These are phyloP conservation scores for Globisporangium heterothallicum DNA, from an alignment of 352 stramenopile genomes.

Conservation along the genomic window DNA sequence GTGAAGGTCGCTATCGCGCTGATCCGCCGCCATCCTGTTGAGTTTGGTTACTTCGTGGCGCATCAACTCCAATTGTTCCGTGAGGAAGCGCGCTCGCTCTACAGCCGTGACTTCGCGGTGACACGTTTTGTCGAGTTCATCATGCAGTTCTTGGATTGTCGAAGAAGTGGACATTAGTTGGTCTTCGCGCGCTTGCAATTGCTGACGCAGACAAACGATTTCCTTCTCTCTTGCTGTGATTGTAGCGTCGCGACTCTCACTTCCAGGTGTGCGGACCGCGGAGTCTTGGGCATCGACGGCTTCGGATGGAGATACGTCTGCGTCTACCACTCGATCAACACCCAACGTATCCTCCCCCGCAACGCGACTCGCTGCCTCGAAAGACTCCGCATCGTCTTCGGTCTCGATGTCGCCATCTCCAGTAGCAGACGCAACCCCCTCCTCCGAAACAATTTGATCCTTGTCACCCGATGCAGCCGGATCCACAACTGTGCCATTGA, in stretches of 20 bases:
- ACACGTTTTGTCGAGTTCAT: conserved; percentile 73
- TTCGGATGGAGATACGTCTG: neutral
- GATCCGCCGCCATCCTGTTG: conserved; percentile 32
- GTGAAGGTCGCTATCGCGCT: conserved; percentile 42
- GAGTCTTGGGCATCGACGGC: neutral
- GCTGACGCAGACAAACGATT: conserved; percentile 21
- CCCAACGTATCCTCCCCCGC: neutral
- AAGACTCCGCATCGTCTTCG: neutral
- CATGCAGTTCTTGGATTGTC: conserved; percentile 63
- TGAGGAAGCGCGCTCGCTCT: conserved; percentile 52
- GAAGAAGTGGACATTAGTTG: conserved; percentile 61
- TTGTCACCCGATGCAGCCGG: neutral
- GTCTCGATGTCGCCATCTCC: neutral
- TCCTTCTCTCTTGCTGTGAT: conserved; percentile 1
- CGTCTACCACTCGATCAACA: neutral
- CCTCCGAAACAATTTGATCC: neutral
- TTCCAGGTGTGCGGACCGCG: neutral
- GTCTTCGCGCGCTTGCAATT: conserved; percentile 51
- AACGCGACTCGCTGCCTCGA: no score
- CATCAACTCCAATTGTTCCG: conserved; percentile 62
- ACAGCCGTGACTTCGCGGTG: conserved; percentile 57
- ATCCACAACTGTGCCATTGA: no score
- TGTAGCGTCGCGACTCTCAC: conserved; percentile 3
- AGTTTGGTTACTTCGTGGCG: conserved; percentile 50
- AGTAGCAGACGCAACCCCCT: neutral